Conservation (phyloP, 257 asterid species). For the Solanum clarkiae region DNA sequence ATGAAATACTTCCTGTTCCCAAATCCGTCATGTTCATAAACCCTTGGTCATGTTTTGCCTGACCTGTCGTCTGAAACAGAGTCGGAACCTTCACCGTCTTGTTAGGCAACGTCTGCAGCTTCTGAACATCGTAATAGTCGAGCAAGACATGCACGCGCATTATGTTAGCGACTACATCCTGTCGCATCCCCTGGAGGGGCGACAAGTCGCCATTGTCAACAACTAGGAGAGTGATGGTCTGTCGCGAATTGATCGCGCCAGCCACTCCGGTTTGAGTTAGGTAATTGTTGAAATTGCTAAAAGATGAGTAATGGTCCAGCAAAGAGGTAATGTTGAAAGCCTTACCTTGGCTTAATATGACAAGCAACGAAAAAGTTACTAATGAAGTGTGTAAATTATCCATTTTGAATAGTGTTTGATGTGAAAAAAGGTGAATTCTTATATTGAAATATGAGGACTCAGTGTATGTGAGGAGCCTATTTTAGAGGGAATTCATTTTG, state of each 20-base stretch:
- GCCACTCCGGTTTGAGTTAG: slow-evolving; percentile 40
- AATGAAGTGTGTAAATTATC: slow-evolving; percentile 10
- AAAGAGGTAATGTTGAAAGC: slow-evolving; percentile 47
- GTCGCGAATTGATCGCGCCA: slow-evolving; percentile 25
- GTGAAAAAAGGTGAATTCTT: background rate
- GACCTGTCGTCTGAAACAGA: slow-evolving; percentile 37
- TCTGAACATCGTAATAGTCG: slow-evolving; percentile 40
- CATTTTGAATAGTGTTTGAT: slow-evolving; percentile 10
- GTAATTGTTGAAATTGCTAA: slow-evolving; percentile 42
- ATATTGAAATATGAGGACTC: background rate
- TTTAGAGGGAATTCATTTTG: background rate
- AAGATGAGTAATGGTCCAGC: slow-evolving; percentile 26
- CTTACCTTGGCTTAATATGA: slow-evolving; percentile 12
- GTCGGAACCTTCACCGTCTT: slow-evolving; percentile 24
- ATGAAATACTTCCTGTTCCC: background rate
- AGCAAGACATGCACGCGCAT: slow-evolving; percentile 44
- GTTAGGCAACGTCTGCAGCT: slow-evolving; percentile 14
- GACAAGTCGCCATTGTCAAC: slow-evolving; percentile 30
- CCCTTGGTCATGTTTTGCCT: slow-evolving; percentile 38
- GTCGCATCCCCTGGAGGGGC: slow-evolving; percentile 16
- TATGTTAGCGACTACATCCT: slow-evolving; percentile 8
- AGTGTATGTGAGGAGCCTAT: background rate
- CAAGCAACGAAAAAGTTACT: slow-evolving; percentile 16
- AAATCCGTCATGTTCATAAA: slow-evolving; percentile 25
- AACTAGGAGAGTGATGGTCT: slow-evolving; percentile 37